Evolutionary conservation across 352 stramenopile species (phyloP).

Genomic region (Pythium graminicola): DNA sequence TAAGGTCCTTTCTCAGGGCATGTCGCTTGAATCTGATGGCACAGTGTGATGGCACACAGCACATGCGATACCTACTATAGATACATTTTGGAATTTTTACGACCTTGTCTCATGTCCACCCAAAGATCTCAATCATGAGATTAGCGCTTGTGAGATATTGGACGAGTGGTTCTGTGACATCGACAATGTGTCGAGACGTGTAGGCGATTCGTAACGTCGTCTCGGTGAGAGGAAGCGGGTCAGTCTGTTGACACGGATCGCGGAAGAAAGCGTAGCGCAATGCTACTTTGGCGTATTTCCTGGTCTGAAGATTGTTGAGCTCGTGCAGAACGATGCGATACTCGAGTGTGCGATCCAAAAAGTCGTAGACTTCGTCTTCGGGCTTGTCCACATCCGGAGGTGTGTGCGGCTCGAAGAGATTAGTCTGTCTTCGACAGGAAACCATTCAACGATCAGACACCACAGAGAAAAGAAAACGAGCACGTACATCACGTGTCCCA

Average conservation of each 20-base stretch:
- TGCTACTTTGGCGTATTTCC: constrained; percentile 34
- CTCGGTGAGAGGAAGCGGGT: constrained; percentile 9
- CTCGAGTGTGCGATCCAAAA: constrained; percentile 44
- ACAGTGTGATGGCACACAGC: background rate
- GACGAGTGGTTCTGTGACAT: constrained; percentile 43
- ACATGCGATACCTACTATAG: background rate
- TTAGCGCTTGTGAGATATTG: constrained; percentile 42
- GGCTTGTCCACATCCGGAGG: constrained; percentile 20
- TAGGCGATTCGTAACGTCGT: constrained; percentile 12
- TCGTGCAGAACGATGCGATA: constrained; percentile 31
- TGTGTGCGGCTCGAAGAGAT: constrained; percentile 33
- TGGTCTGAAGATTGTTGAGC: constrained; percentile 23
- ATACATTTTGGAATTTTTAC: background rate
- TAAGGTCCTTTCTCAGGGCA: background rate
- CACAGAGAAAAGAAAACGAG: background rate
- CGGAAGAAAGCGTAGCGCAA: constrained; percentile 45
- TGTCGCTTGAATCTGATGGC: background rate
- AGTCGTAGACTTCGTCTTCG: constrained; percentile 48
- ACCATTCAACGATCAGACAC: background rate
- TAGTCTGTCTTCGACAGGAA: constrained; percentile 2
- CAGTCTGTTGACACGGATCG: constrained; percentile 28
- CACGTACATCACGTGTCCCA: constrained; percentile 27
- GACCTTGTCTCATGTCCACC: background rate
- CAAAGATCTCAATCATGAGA: constrained; percentile 41
- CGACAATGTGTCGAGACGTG: constrained; percentile 33